Conservation (phyloP, 306 rosid species). For the Vicia villosa region DNA sequence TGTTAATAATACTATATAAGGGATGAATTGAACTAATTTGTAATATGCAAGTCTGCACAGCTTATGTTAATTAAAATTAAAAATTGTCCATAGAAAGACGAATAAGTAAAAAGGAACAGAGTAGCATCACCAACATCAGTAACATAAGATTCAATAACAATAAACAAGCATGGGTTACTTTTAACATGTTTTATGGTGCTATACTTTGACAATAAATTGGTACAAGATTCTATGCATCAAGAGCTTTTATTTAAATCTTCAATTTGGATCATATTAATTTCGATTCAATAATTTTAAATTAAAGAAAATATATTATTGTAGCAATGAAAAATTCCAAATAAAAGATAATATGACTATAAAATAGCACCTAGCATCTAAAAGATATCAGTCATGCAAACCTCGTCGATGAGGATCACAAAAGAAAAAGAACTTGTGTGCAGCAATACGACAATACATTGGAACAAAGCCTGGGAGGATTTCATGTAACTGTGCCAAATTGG, state of each 20-base stretch:
- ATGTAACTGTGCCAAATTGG: conserved; percentile 92
- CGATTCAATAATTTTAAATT: neutral
- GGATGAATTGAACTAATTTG: conserved; percentile 22
- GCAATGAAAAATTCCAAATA: neutral
- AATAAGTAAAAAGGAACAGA: neutral
- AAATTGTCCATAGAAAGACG: neutral
- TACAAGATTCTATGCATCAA: conserved; percentile 17
- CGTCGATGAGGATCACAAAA: conserved; percentile 98
- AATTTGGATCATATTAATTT: conserved; percentile 17
- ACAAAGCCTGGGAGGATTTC: conserved; percentile 75
- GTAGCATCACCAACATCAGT: neutral
- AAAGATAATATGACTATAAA: conserved; percentile 24
- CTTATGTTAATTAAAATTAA: neutral
- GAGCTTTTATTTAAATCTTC: conserved; percentile 12
- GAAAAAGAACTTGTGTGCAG: conserved; percentile 97
- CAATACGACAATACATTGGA: conserved; percentile 91
- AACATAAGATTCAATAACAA: neutral
- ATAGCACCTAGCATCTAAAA: conserved; percentile 33
- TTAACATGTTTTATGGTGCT: neutral
- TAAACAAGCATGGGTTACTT: neutral
- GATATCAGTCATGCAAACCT: conserved; percentile 65
- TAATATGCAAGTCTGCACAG: conserved; percentile 1
- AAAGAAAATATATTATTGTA: neutral
- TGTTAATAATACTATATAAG: neutral
- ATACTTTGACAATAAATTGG: neutral